These are phyloP conservation scores for Micractinium conductrix DNA, from an alignment of 139 green algal species.

Conservation along the genomic window DNA sequence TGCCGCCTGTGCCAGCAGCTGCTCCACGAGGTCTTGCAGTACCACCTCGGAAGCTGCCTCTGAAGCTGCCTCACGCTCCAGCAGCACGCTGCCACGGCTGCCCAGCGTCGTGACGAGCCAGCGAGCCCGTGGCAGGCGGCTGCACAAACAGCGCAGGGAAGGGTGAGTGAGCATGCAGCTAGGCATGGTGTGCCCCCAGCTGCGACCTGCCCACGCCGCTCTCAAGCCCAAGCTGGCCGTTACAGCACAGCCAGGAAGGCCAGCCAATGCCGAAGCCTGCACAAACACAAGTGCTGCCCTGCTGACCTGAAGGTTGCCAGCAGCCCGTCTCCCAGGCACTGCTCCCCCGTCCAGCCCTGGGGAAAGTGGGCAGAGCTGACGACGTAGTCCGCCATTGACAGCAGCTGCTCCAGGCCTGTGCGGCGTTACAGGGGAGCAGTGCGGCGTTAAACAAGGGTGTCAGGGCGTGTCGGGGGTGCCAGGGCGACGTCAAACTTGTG, in stretches of 20 bases:
- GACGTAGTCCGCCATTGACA: constrained; percentile 83
- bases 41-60: background rate
- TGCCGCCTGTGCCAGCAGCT: constrained; percentile 27
- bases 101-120: constrained; percentile 80
- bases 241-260: background rate
- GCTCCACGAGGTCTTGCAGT: constrained; percentile 34
- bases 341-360: constrained; percentile 72
- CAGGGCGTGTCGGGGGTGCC: too few relatives aligned
- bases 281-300: background rate
- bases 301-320: constrained; percentile 16
- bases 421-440: too few relatives aligned
- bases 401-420: constrained; percentile 80
- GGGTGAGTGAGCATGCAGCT: background rate
- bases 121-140: constrained; percentile 66
- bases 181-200: too few relatives aligned
- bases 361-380: constrained; percentile 89
- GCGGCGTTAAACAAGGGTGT: too few relatives aligned
- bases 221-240: background rate
- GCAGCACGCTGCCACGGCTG: constrained; percentile 68
- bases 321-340: constrained; percentile 13
- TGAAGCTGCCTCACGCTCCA: constrained; percentile 48
- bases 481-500: too few relatives aligned
- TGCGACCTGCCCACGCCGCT: background rate
- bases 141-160: background rate
- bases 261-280: too few relatives aligned